Base-by-base conservation (phyloP, 2,329 filamentous ascomycete species). In the Fusarium sp. region DNA sequence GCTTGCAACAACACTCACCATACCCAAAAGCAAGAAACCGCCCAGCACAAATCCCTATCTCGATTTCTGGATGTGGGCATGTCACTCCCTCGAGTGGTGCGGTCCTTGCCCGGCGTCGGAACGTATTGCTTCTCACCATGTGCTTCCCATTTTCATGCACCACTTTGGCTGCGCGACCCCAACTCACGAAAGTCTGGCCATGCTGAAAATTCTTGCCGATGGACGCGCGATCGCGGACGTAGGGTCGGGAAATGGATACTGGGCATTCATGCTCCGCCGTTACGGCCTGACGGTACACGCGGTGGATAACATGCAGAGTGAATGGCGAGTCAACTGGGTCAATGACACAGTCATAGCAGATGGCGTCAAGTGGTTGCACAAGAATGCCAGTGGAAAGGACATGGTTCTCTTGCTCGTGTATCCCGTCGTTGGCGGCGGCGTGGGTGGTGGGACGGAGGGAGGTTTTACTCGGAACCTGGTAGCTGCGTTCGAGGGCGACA, bases 161-260 rank as follows among this genome's bases (percentile, higher is more conserved):
- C 91, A 94, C 77, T 93, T 93, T 76, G 90, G 90, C 49, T 94
- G 91, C 78, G 86, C 86, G 2, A 88, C 88, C 20, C 91, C 91
- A 1, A 87, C 85, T 11, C 89, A 90, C 75, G 89, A 92, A 70
- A 82, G 86, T 3, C 79, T 94, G 14, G 80, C 85, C 63, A 80
- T 90, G 21, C 82, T 93, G 30, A 83, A 83, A 34, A 80, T 84
- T 46, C 75, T 91, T 4, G 83, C 86, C 7, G 83, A 82, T 2
- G 82, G 82, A 4, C 80, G 85, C 7, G 75, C 81, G 14, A 81
- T 93, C 9, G 79, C 90, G 11, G 91, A 93, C 68, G 78, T 93
- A 38, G 91, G 90, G 6, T 88, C 85, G 52, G 91, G 91, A 3
- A 91, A 90, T 73, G 91, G 90, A 12, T 94, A 93, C 79, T 94